Evolutionary conservation across 352 stramenopile genomes (phyloP), one percentile per base, ranked within the genome.

Genomic region (Pythium folliculosum): DNA sequence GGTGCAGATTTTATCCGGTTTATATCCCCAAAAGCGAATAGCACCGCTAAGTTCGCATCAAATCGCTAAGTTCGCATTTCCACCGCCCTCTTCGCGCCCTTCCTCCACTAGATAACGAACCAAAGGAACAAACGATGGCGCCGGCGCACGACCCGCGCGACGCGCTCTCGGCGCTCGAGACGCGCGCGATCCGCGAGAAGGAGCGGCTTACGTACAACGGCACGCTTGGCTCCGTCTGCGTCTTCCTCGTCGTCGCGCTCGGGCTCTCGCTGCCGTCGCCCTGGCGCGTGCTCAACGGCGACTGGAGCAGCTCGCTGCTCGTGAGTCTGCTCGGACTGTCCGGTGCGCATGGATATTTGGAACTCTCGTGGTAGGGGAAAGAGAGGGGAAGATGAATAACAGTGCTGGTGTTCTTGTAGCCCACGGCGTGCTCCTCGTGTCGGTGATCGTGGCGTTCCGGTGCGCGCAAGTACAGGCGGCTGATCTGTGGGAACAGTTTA

Each of bases 241-340:
- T 84, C 35, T 79, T 86, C 52, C 30, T 79, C 25, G 65, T 73
- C 27, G 59, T 67, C 21, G 58, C 78, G 48, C 67, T 93, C 37
- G 78, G 72, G 62, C 63, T 93, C 45, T 65, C 76, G 51, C 71
- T 93, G 50, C 85, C 85, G 53, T 77, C 83, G 51, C 77, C 82
- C 2, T 91, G 85, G 82, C 80, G 79, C 52, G 77, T 93, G 51
- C 60, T 93, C 32, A 90, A 89, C 54, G 82, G 82, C 80, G 81
- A 91, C 37, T 93, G 82, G 82, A 93, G 81, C 58, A 67, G 60
- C 47, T 66, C 54, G 40, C 44, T 74, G 21, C 8, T 84, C 47
- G 75, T 71, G 44, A 89, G 80, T 81, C 64, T 92, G 22, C 9
- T 84, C 55, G 82, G 76, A n/a, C 75, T 90, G 32, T 61, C 68